Conservation (phyloP, 176 grass and related monocot genomes). For the Ananas comosus region DNA sequence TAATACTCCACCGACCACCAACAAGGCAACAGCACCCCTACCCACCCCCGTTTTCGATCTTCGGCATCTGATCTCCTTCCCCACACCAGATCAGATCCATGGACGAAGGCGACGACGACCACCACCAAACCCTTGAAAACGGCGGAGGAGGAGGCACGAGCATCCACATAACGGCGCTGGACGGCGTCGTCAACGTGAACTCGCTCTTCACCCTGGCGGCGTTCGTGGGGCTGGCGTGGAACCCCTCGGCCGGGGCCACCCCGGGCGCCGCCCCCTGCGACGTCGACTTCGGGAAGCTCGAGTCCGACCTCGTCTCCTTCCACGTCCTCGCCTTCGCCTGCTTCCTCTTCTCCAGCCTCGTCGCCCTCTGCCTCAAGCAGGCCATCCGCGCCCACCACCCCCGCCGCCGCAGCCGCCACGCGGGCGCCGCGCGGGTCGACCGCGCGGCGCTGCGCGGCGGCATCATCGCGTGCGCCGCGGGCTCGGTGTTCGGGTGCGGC, state of each 20-base stretch:
- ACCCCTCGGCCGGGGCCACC: constrained; percentile 35
- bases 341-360: constrained; percentile 96
- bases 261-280: constrained; percentile 26
- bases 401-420: neutral
- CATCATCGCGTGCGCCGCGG: constrained; percentile 51
- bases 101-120: neutral
- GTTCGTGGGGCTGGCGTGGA: constrained; percentile 77
- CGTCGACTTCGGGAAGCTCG: constrained; percentile 31
- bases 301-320: constrained; percentile 68
- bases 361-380: constrained; percentile 98
- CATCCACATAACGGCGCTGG: constrained; percentile 77
- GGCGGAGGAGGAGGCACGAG: constrained; percentile 33
- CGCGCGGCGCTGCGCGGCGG: constrained; percentile 49
- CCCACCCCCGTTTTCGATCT: too few relatives aligned
- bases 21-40: too few relatives aligned
- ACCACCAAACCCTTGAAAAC: neutral
- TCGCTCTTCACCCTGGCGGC: constrained; percentile 76
- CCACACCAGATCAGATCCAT: too few relatives aligned
- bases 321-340: constrained; percentile 76
- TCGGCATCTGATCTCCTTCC: too few relatives aligned
- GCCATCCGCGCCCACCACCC: constrained; percentile 42
- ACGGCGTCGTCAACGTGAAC: constrained; percentile 96
- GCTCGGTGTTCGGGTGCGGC: constrained; percentile 50
- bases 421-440: constrained; percentile 43
- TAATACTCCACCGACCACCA: too few relatives aligned